Evolutionary conservation across 2,329 filamentous ascomycete species (phyloP), one percentile per base, ranked within the genome.

Genomic region (Cladosporium sp.): DNA sequence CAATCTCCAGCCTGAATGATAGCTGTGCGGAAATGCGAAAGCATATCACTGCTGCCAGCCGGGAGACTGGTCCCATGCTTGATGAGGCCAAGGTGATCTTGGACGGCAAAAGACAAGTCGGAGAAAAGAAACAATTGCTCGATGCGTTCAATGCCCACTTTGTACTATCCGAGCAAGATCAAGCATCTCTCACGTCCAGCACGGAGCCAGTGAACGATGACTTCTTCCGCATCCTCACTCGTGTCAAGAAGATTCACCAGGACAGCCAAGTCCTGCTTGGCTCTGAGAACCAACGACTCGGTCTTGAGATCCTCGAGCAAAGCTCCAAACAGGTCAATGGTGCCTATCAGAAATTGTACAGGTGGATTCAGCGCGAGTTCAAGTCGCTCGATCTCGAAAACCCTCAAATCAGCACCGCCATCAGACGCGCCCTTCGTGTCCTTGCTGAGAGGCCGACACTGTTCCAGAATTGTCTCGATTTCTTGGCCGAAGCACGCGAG

Each of bases 331-430:
- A 92, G 67, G 84, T 99, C 58, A 95, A 97, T 73, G 85, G 89
- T 18, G 94, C 92, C 5, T 99, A 95, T 72, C 94, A 99, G 75
- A 99, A 97, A 76, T 85, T 99, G 2, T 97, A 96, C 78, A 89
- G 92, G 72, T 99, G 94, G 94, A 89, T 96, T 23, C 93, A 97
- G 76, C 89, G 91, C 66, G 93, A 97, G 72, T 96, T 99, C 79
- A 96, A 93, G 76, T 89, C 89, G 0, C 80, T 98, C 59, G 96
- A 98, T 75, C 85, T 98, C 10, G 95, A 99, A 74, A 97, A 96
- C 70, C 93, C 93, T 0, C 93, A 96, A 72, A 93, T 98, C 76
- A 93, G 91, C 74, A 86, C 89, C 23, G 89, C 91, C 0, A 93
- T 99, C 67, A 87, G 94, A 60, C 87, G 89, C 64, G 93, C 93